phyloP scores from a whole-genome alignment of 2,329 filamentous ascomycete genomes.

The Juglanconis oblonga region DNA sequence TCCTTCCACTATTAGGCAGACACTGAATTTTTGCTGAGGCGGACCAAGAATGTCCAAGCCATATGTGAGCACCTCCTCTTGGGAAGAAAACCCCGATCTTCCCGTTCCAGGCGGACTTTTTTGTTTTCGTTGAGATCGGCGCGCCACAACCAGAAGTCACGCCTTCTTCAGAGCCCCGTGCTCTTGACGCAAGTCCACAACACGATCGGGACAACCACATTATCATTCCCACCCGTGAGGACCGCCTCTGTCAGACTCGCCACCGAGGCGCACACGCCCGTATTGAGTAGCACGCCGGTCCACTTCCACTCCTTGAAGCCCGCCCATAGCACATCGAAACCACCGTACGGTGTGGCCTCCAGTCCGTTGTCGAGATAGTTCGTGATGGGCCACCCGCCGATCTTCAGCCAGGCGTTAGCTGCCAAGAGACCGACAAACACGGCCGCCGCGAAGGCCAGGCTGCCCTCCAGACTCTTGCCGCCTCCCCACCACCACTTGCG shows the following conservation, averaged over 20 bases:
- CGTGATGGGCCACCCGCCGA: slow-evolving; percentile 77
- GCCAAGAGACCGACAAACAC: slow-evolving; percentile 72
- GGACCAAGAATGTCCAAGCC: background rate
- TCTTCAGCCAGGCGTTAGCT: slow-evolving; percentile 69
- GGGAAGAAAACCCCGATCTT: background rate
- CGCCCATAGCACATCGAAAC: background rate
- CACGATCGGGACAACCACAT: slow-evolving; percentile 91
- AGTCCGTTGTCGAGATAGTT: slow-evolving; percentile 44
- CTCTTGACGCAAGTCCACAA: slow-evolving; percentile 91
- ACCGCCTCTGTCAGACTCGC: slow-evolving; percentile 94
- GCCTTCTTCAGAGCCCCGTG: slow-evolving; percentile 7
- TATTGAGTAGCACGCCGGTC: slow-evolving; percentile 67
- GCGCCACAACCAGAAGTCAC: too few relatives aligned
- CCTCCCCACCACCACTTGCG: slow-evolving; percentile 96
- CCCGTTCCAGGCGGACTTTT: background rate
- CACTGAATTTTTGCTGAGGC: background rate
- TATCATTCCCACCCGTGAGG: slow-evolving; percentile 94
- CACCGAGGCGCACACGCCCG: slow-evolving; percentile 68
- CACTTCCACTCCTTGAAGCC: slow-evolving; percentile 24
- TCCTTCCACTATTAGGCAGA: background rate
- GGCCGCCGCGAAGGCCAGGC: slow-evolving; percentile 74
- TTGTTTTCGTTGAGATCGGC: background rate
- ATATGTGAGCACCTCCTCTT: background rate
- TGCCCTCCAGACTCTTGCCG: slow-evolving; percentile 91
- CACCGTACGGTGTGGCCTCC: background rate